Conservation (phyloP, 2,329 filamentous ascomycete species). For the Fusarium burgessii region DNA sequence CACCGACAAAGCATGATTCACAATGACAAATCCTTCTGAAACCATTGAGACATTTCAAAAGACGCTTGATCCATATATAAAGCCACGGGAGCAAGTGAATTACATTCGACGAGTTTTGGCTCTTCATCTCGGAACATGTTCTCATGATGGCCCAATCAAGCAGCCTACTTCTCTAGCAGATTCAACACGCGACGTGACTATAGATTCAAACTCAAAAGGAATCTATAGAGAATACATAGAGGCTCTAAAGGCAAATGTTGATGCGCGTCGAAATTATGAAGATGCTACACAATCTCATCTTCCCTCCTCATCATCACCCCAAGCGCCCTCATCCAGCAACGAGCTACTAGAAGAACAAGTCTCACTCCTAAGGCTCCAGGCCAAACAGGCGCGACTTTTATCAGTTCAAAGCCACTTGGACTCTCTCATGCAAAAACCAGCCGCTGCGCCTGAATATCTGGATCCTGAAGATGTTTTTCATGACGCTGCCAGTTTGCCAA, state of each 20-base stretch:
- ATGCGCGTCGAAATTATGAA: slow-evolving; percentile 63
- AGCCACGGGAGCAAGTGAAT: slow-evolving; percentile 67
- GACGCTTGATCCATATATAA: slow-evolving; percentile 65
- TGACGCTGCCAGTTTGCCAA: slow-evolving; percentile 58
- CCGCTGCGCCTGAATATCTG: slow-evolving; percentile 63
- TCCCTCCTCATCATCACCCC: slow-evolving; percentile 36
- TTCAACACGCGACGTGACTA: slow-evolving; percentile 50
- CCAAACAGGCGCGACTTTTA: slow-evolving; percentile 63
- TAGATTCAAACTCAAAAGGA: slow-evolving; percentile 57
- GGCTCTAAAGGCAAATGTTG: slow-evolving; percentile 64
- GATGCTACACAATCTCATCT: slow-evolving; percentile 47
- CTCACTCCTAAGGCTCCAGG: slow-evolving; percentile 62
- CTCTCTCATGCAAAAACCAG: slow-evolving; percentile 63
- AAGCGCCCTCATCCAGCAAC: slow-evolving; percentile 24
- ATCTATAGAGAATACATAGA: slow-evolving; percentile 67
- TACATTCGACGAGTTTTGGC: slow-evolving; percentile 68
- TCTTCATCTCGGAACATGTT: slow-evolving; percentile 63
- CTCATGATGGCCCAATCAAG: slow-evolving; percentile 57
- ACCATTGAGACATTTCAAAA: slow-evolving; percentile 54
- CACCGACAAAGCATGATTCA: slow-evolving; percentile 33
- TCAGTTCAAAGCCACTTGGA: slow-evolving; percentile 65
- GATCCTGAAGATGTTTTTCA: slow-evolving; percentile 62
- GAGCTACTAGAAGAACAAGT: slow-evolving; percentile 63
- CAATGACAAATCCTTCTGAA: slow-evolving; percentile 52
- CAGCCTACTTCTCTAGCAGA: slow-evolving; percentile 64